These are phyloP conservation scores for Kluyveromyces aestuarii DNA, from an alignment of 805 yeast genomes.

Conservation along the genomic window DNA sequence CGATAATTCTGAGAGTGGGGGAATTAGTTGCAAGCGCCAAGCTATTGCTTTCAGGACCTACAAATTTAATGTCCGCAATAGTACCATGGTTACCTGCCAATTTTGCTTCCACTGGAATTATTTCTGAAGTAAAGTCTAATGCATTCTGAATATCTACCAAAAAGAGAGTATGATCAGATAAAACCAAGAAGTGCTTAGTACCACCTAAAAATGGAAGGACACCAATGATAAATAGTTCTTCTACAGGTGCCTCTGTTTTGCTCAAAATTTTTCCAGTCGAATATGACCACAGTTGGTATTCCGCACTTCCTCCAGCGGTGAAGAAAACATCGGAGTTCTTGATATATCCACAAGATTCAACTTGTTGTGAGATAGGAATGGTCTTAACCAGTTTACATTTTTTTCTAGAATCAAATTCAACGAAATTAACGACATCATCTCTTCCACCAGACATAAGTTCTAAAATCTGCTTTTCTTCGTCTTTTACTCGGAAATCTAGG, in stretches of 20 bases:
- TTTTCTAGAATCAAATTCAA: conserved; percentile 44
- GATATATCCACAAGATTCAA: conserved; percentile 62
- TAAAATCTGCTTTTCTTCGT: conserved; percentile 35
- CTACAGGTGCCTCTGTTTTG: conserved; percentile 42
- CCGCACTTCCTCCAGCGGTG: conserved; percentile 73
- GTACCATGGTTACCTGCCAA: conserved; percentile 95
- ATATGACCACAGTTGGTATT: conserved; percentile 57
- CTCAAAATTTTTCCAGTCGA: conserved; percentile 38
- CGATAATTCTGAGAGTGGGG: conserved; percentile 72
- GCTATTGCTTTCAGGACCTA: conserved; percentile 47
- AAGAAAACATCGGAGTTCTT: conserved; percentile 33
- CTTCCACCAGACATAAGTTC: conserved; percentile 76
- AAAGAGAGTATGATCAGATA: conserved; percentile 79
- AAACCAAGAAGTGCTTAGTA: conserved; percentile 39
- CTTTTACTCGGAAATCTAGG: conserved; percentile 41
- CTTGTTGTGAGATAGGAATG: conserved; percentile 62
- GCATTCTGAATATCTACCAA: conserved; percentile 33
- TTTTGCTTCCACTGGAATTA: conserved; percentile 39
- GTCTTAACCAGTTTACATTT: conserved; percentile 53
- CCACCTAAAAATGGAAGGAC: conserved; percentile 34
- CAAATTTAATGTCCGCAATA: conserved; percentile 77
- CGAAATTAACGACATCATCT: conserved; percentile 53
- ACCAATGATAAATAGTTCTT: conserved; percentile 65
- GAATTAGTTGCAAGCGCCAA: conserved; percentile 92
- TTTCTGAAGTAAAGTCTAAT: conserved; percentile 23